Evolutionary conservation across 768 basidiomycete genomes (phyloP).

Genomic region (Termitomyces sp.): DNA sequence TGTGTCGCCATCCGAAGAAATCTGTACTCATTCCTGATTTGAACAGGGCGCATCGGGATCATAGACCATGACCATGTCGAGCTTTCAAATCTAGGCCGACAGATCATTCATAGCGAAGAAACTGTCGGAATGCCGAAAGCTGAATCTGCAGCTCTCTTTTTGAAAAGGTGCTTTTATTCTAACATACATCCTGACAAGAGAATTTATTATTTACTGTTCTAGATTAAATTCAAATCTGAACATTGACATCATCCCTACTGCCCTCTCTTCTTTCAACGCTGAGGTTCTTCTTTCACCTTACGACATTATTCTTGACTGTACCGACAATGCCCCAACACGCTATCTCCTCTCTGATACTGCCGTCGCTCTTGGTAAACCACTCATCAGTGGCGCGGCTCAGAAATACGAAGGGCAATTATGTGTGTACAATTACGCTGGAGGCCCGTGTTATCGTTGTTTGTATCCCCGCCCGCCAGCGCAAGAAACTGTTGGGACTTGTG

Average conservation of each 20-base stretch:
- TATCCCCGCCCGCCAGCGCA: conserved; percentile 77
- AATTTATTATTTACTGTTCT: conserved; percentile 5
- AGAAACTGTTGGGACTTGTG: conserved; percentile 69
- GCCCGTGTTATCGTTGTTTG: conserved; percentile 92
- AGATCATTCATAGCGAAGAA: conserved; percentile 80
- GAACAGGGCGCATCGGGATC: conserved; percentile 2
- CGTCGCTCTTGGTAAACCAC: conserved; percentile 52
- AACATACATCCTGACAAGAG: background rate
- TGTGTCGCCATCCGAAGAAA: conserved; percentile 27
- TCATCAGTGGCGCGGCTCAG: conserved; percentile 67
- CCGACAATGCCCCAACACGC: conserved; percentile 79
- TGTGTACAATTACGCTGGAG: conserved; percentile 63
- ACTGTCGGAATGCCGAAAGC: conserved; percentile 78
- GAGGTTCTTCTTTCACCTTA: conserved; percentile 31
- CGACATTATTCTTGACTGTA: conserved; percentile 15
- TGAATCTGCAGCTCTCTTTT: conserved; percentile 67
- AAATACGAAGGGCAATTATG: conserved; percentile 78
- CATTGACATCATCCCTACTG: conserved; percentile 47
- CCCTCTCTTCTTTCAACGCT: conserved; percentile 62
- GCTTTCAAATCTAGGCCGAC: conserved; percentile 35
- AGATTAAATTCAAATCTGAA: conserved; percentile 74
- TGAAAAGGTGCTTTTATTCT: conserved; percentile 46
- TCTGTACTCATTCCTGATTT: background rate
- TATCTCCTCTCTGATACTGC: conserved; percentile 90
- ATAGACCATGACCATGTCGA: conserved; percentile 16